These are phyloP conservation scores for Fusarium oxysporum DNA, from an alignment of 2,329 filamentous ascomycete species.

Conservation along the genomic window DNA sequence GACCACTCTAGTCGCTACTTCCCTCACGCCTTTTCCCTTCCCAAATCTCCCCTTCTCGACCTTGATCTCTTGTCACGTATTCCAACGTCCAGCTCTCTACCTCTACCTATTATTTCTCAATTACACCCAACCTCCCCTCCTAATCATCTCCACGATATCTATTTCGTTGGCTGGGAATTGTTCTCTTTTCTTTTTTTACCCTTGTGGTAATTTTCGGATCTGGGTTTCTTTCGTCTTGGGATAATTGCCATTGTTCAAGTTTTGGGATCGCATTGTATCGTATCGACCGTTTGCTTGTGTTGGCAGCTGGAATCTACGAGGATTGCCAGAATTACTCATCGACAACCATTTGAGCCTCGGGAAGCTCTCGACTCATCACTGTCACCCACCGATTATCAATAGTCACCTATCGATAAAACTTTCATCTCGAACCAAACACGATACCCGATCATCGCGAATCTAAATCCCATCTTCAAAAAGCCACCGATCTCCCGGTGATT, in stretches of 20 bases:
- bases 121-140: slow-evolving; percentile 35
- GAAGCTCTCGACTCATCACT: slow-evolving; percentile 21
- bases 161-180: slow-evolving; percentile 22
- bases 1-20: slow-evolving; percentile 30
- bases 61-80: slow-evolving; percentile 34
- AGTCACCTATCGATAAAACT: background rate
- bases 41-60: slow-evolving; percentile 34
- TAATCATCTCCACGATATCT: slow-evolving; percentile 23
- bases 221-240: slow-evolving; percentile 35
- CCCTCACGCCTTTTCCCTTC: slow-evolving; percentile 25
- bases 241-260: slow-evolving; percentile 29
- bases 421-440: background rate
- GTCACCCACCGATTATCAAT: background rate
- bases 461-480: background rate
- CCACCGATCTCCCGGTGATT: background rate
- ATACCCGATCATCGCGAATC: background rate
- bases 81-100: slow-evolving; percentile 12
- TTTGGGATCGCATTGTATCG: slow-evolving; percentile 19
- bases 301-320: slow-evolving; percentile 10
- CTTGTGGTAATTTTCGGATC: slow-evolving; percentile 28
- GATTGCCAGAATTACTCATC: slow-evolving; percentile 11
- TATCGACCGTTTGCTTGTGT: slow-evolving; percentile 18
- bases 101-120: slow-evolving; percentile 28
- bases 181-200: slow-evolving; percentile 18
- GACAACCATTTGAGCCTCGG: slow-evolving; percentile 25